phyloP scores from a whole-genome alignment of 1,139 yeast species.

The Meyerozyma athensensis region DNA sequence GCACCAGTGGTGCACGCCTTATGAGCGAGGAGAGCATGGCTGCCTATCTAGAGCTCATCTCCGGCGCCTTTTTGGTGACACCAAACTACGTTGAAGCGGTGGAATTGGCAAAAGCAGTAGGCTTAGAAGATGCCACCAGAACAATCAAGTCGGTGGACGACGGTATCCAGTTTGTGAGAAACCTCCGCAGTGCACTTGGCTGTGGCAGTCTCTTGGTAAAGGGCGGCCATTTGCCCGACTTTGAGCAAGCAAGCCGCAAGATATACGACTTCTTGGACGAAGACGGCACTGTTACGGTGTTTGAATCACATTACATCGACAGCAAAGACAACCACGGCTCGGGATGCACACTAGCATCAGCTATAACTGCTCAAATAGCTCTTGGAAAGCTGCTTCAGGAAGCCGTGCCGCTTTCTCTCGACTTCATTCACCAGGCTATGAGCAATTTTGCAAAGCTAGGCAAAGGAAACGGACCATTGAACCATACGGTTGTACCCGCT shows the following conservation, averaged over 20 bases:
- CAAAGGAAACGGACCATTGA: constrained; percentile 68
- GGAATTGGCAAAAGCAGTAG: constrained; percentile 23
- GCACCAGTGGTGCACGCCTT: constrained; percentile 68
- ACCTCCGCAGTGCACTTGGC: constrained; percentile 36
- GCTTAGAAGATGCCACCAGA: constrained; percentile 13
- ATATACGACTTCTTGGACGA: constrained; percentile 56
- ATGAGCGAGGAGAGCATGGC: constrained; percentile 46
- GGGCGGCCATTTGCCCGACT: constrained; percentile 63
- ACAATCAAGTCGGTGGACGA: constrained; percentile 25
- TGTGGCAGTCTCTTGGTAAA: constrained; percentile 62
- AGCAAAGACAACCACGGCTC: constrained; percentile 78
- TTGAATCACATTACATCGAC: constrained; percentile 44
- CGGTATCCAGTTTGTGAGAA: constrained; percentile 36
- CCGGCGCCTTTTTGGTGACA: constrained; percentile 59
- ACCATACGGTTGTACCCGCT: constrained; percentile 40
- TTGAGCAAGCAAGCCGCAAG: constrained; percentile 13
- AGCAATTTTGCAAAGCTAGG: constrained; percentile 41
- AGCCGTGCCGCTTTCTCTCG: constrained; percentile 54
- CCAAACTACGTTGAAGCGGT: constrained; percentile 73
- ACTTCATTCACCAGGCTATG: constrained; percentile 67
- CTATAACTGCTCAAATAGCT: constrained; percentile 76
- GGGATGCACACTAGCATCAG: constrained; percentile 83
- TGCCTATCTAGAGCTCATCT: constrained; percentile 43
- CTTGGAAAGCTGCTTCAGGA: constrained; percentile 38
- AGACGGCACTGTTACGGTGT: constrained; percentile 33